Evolutionary conservation across 306 rosid genomes (phyloP).

Genomic region (Corylus heterophylla): DNA sequence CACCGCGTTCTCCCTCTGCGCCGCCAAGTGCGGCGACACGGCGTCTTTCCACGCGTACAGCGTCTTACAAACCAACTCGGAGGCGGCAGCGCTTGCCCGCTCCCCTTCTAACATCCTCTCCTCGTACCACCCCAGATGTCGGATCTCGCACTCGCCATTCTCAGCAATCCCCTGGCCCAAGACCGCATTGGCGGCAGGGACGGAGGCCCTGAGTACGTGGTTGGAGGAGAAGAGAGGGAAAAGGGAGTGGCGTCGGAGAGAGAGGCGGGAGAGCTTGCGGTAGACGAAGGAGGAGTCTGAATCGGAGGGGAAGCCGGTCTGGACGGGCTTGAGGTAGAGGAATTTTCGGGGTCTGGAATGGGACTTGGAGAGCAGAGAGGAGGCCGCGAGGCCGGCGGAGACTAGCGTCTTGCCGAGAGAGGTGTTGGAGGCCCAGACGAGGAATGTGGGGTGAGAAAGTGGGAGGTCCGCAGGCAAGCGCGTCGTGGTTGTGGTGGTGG

Average conservation of each 20-base stretch:
- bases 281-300: constrained; percentile 84
- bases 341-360: constrained; percentile 32
- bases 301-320: constrained; percentile 84
- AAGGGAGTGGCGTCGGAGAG: constrained; percentile 34
- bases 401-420: constrained; percentile 92
- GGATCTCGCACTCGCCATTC: constrained; percentile 9
- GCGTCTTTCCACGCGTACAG: constrained; percentile 86
- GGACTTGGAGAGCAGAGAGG: constrained; percentile 42
- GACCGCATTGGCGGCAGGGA: constrained; percentile 25
- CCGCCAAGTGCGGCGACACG: constrained; percentile 87
- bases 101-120: constrained; percentile 33
- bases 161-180: not conserved
- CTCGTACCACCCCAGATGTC: constrained; percentile 26
- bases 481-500: constrained; percentile 23
- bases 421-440: constrained; percentile 87
- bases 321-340: constrained; percentile 87
- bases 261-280: constrained; percentile 46
- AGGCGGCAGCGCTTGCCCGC: constrained; percentile 14
- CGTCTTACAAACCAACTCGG: constrained; percentile 75
- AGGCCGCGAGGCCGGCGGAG: constrained; percentile 83
- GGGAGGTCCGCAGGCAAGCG: constrained; percentile 45
- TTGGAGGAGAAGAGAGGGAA: constrained; percentile 54
- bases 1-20: constrained; percentile 60
- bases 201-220: constrained; percentile 53
- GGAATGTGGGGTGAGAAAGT: constrained; percentile 75